Evolutionary conservation across 495 filamentous ascomycete genomes (phyloP), one percentile per base, ranked within the genome.

Genomic region (Talaromyces adpressus): DNA sequence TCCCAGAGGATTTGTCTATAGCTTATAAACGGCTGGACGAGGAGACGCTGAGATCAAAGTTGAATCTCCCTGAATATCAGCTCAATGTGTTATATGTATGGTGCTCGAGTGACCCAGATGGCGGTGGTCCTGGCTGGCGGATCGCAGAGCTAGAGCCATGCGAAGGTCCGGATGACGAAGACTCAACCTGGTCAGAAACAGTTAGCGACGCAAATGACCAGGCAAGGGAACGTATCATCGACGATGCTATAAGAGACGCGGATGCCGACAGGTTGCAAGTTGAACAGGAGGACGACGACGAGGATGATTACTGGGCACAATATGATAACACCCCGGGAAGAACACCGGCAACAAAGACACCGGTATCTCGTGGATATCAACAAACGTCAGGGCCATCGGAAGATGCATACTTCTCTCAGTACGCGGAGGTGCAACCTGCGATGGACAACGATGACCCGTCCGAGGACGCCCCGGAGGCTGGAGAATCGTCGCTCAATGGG

Each of bases 251-350:
- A 62, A 69, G 70, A 25, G 65, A 65, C 2, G 66, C 73, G 8
- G 69, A 67, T 18, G 58, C 61, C 22, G 64, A 79, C 56, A 63
- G 70, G 12, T 62, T 62, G 12, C 62, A 69, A 0, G 73, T 80
- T 11, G 71, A 78, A 9, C n/a, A 18, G 2, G 81, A 82, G 0
- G 88, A 89, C 0, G 88, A 91, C 18, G 91, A 95, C 30, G 92
- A 97, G 63, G 92, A 92, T 65, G 90, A 87, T 67, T 98, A 98
- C 74, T 98, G 94, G 94, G 91, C 87, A 30, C 87, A 88, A 65
- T 98, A 98, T 71, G 94, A 97, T 78, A 84, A 87, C 8, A 94
- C 91, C 11, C 90, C 91, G 1, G 85, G 84, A 7, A 81, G 85
- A 36, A 93, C 92, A 20, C 93, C 93, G 6, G 85, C 85, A 1